Conservation (phyloP, 2,329 filamentous ascomycete genomes). For the Chaetoscypha palmicola region DNA sequence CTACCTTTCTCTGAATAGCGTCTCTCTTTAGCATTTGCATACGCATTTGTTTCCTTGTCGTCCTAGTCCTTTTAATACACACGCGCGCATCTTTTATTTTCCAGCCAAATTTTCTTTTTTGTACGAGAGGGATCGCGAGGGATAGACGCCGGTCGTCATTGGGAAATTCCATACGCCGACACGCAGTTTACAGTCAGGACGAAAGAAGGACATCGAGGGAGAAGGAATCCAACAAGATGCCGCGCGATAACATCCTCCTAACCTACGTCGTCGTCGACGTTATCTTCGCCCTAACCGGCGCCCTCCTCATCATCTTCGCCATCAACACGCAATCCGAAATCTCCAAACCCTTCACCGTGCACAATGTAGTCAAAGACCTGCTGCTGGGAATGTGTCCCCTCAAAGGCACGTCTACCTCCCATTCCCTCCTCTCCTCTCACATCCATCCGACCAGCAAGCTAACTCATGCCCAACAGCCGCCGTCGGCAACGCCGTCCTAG, state of each 20-base stretch:
- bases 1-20: neutral
- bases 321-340: constrained; percentile 40
- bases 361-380: constrained; percentile 44
- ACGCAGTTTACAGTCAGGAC: neutral
- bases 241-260: constrained; percentile 43
- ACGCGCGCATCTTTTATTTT: constrained; percentile 10
- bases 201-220: neutral
- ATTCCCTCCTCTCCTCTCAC: too few species aligned
- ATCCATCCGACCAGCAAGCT: too few species aligned
- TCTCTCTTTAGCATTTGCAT: constrained; percentile 12
- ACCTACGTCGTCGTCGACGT: constrained; percentile 44
- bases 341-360: constrained; percentile 35
- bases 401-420: constrained; percentile 46
- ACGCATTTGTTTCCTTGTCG: constrained; percentile 5
- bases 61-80: neutral
- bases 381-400: constrained; percentile 46
- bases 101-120: constrained; percentile 7
- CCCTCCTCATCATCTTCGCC: constrained; percentile 45
- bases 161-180: neutral
- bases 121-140: constrained; percentile 5
- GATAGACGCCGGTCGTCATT: constrained; percentile 30
- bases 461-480: constrained; percentile 46
- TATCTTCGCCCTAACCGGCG: constrained; percentile 45
- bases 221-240: too few species aligned
- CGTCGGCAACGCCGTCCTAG: constrained; percentile 64